These are phyloP conservation scores for Penicillium hordei DNA, from an alignment of 2,329 filamentous ascomycete genomes.

Conservation along the genomic window DNA sequence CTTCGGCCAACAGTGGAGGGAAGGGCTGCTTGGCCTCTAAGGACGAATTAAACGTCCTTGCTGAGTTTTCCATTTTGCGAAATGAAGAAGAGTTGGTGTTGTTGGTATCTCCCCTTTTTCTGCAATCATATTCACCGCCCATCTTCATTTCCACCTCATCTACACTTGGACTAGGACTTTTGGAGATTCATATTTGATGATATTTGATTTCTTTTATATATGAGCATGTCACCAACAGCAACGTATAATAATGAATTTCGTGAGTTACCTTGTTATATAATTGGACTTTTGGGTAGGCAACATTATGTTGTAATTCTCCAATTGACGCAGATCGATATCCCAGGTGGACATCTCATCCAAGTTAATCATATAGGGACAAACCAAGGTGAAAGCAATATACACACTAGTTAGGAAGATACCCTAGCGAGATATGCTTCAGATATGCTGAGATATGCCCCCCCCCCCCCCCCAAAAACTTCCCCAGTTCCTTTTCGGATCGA, in stretches of 20 bases:
- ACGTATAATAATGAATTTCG: neutral
- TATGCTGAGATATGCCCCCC: neutral
- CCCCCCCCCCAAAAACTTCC: no score
- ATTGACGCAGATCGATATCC: neutral
- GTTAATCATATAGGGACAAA: neutral
- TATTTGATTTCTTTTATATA: neutral
- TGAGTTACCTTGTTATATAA: neutral
- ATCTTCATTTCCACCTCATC: neutral
- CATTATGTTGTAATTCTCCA: neutral
- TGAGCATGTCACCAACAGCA: no score
- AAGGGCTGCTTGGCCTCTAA: constrained; percentile 38
- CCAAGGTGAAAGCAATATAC: neutral
- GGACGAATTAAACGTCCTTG: constrained; percentile 11
- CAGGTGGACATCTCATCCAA: neutral
- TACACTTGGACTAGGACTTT: neutral
- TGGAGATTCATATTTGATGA: neutral
- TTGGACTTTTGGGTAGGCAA: neutral
- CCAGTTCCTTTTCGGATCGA: neutral
- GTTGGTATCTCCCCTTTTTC: constrained; percentile 9
- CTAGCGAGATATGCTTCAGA: neutral
- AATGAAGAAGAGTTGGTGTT: neutral
- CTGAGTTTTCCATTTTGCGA: constrained; percentile 16
- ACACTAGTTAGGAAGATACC: neutral
- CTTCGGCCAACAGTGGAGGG: constrained; percentile 31
- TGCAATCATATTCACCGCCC: constrained; percentile 11